phyloP scores from a whole-genome alignment of 805 yeast genomes.

The Yamadazyma olivae region DNA sequence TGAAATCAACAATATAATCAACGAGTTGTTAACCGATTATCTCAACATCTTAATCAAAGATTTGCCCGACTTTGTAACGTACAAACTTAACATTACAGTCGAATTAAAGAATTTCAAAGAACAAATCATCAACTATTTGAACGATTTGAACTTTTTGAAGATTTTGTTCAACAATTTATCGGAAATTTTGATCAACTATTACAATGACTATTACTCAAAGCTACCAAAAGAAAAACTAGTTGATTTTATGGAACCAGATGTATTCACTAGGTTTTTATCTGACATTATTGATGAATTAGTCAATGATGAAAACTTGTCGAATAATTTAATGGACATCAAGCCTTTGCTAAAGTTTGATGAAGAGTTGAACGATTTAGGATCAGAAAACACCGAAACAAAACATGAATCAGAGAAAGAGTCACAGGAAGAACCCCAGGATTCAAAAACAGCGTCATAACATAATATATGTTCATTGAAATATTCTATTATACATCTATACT shows the following conservation, averaged over 20 bases:
- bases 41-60: conserved; percentile 47
- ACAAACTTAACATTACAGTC: conserved; percentile 49
- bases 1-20: conserved; percentile 69
- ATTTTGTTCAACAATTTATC: conserved; percentile 29
- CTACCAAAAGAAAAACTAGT: conserved; percentile 17
- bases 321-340: conserved; percentile 11
- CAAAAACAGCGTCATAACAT: too few species aligned
- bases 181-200: conserved; percentile 44
- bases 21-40: conserved; percentile 57
- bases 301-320: conserved; percentile 10
- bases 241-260: conserved; percentile 33
- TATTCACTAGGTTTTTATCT: conserved; percentile 11
- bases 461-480: too few species aligned
- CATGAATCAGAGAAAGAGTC: background rate
- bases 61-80: conserved; percentile 13
- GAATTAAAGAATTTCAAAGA: conserved; percentile 55
- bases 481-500: too few species aligned
- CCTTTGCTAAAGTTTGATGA: conserved; percentile 13
- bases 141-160: conserved; percentile 45
- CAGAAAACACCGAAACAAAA: background rate
- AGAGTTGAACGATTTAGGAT: conserved; percentile 4
- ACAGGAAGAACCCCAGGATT: too few species aligned
- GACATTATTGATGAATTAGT: conserved; percentile 13
- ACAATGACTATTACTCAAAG: conserved; percentile 18
- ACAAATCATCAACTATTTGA: conserved; percentile 52